Evolutionary conservation across 805 yeast genomes (phyloP).

Genomic region (Candida golubevii): DNA sequence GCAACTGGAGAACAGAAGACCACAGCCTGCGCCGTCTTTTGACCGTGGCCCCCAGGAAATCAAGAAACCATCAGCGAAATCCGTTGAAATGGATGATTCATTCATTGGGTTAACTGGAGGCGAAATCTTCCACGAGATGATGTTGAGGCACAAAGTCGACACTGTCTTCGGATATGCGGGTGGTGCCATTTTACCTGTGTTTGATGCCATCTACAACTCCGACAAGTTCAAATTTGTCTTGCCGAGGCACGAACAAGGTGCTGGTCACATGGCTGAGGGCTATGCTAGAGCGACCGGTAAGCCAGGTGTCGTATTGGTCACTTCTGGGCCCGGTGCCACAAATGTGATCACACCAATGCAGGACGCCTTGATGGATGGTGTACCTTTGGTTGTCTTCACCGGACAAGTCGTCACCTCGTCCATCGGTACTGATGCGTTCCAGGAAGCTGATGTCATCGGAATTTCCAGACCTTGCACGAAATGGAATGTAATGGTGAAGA

Average conservation of each 20-base stretch:
- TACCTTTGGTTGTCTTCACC: constrained; percentile 92
- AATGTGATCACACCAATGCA: constrained; percentile 98
- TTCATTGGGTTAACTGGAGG: constrained; percentile 98
- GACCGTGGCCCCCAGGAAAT: constrained; percentile 27
- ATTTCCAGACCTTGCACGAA: constrained; percentile 96
- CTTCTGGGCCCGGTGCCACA: constrained; percentile 99
- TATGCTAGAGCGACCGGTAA: constrained; percentile 94
- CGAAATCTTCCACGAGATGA: constrained; percentile 97
- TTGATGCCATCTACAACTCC: constrained; percentile 93
- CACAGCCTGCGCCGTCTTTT: constrained; percentile 51
- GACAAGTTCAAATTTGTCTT: constrained; percentile 83
- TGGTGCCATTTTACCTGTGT: constrained; percentile 97
- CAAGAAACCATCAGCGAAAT: constrained; percentile 2
- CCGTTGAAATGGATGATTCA: constrained; percentile 64
- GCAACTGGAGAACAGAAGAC: constrained; percentile 25
- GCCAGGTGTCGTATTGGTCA: constrained; percentile 95
- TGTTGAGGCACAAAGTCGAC: constrained; percentile 92
- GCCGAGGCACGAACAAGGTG: constrained; percentile 98
- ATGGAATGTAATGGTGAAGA: constrained; percentile 98
- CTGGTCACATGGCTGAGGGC: constrained; percentile 99
- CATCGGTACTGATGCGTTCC: constrained; percentile 98
- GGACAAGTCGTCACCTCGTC: constrained; percentile 97
- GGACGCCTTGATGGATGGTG: constrained; percentile 96
- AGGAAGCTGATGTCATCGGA: constrained; percentile 97
- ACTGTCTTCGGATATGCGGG: constrained; percentile 98